Base-by-base conservation (phyloP, 768 basidiomycete species). In the Leccinellum rugosiceps region DNA sequence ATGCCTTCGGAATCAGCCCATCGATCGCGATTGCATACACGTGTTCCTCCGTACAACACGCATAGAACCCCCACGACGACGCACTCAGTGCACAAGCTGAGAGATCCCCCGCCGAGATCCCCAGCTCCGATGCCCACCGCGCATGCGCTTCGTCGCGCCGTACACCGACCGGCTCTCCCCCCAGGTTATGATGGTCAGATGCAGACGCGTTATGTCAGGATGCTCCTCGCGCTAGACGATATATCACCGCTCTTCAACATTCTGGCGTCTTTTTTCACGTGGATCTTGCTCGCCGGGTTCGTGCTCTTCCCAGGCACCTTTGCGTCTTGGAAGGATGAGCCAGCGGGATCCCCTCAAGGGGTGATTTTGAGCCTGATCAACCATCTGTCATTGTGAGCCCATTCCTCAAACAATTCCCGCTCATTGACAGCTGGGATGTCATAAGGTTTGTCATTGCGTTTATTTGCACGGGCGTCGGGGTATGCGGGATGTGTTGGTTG, bases 251-350 rank as follows among this genome's bases (percentile, higher is more conserved):
- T 79, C 43, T 75, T 80, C 65, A 83, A 84, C 55, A 54, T 83
- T 14, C 65, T 79, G n/a, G 77, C 81, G 3, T 75, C 75, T 8
- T 84, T 86, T 70, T 85, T 82, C 61, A 84, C 81, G 9, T 86
- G 84, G 84, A 77, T 86, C 54, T 63, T 85, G 52, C 72, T 86
- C 23, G 84, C 83, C 9, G 84, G 84, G 8, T 86, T 86, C 64
- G 71, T 86, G 17, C 73, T 86, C 28, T 83, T 86, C 59, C 84
- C 84, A 2, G 81, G 83, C 50, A 85, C 84, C 7, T 86, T 86
- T 67, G 74, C 78, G 10, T 83, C 78, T 53, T 73, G 79, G 69
- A 35, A 62, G 17, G 17, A 60, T 13, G 38, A 45, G 26, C 59
- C 63, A 48, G 14, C 68, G 63, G 57, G 68, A 53, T 72, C 72